phyloP scores from a whole-genome alignment of 345 rosid genomes.

The Boechera stricta region DNA sequence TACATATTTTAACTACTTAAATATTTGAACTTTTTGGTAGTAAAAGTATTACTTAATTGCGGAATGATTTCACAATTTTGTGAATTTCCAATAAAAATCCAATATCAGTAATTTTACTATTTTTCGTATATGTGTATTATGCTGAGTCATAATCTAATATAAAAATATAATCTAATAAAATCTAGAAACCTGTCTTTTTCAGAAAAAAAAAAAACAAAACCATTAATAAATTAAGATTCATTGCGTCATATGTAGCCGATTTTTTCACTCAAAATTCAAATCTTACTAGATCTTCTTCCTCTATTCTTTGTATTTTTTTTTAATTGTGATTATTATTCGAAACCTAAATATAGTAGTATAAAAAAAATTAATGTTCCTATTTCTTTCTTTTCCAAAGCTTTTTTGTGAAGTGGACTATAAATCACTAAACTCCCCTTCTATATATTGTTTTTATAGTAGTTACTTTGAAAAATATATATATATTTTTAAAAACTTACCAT shows the following conservation, averaged over 20 bases:
- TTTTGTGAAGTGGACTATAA: not conserved
- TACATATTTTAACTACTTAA: not conserved
- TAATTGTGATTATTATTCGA: not conserved
- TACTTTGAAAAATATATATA: too few relatives aligned
- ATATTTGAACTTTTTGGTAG: not conserved
- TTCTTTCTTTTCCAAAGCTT: not conserved
- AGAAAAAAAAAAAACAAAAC: not conserved
- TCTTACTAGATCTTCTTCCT: conserved; percentile 11
- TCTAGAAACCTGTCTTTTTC: not conserved
- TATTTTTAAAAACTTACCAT: too few relatives aligned
- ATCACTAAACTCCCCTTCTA: not conserved
- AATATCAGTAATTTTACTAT: not conserved
- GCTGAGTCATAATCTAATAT: not conserved
- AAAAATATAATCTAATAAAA: not conserved
- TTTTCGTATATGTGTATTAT: not conserved
- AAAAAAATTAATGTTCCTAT: not conserved
- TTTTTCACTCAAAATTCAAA: not conserved
- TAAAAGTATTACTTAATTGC: not conserved
- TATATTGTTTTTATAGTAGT: too few relatives aligned
- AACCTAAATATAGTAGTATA: not conserved
- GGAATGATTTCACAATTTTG: not conserved
- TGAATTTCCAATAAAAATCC: not conserved
- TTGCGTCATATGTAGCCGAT: not conserved
- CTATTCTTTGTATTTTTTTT: too few relatives aligned
- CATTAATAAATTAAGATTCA: not conserved